A percentile compares a stretch with the other conserved stretches of the same genome.
Evolutionary conservation across 257 asterid genomes (phyloP).

Genomic region (Solanum sitiens): DNA sequence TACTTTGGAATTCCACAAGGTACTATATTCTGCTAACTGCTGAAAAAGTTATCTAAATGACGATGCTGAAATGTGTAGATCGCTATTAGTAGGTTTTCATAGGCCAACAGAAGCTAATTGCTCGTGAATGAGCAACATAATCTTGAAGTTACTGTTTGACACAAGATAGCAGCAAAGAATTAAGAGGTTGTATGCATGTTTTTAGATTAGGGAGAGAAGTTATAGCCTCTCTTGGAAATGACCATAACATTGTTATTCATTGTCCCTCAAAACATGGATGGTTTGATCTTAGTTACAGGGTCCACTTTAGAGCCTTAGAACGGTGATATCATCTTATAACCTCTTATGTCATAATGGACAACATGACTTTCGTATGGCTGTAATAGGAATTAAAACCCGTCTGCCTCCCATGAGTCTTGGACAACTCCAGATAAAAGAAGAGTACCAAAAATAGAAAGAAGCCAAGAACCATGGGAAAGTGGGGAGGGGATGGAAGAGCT

Average conservation of each 20-base stretch:
- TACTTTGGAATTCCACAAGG: conserved; percentile 70
- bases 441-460: not conserved
- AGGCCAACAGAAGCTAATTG: not conserved
- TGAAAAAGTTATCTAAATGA: not conserved
- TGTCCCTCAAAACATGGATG: not conserved
- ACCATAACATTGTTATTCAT: not conserved
- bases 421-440: not conserved
- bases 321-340: not conserved
- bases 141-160: not conserved
- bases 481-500: not conserved
- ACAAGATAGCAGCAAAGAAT: not conserved
- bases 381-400: not conserved
- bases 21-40: not conserved
- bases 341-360: not conserved
- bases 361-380: not conserved
- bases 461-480: not conserved
- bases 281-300: not conserved
- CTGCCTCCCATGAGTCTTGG: not conserved
- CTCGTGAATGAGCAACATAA: not conserved
- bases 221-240: not conserved
- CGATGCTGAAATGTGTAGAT: not conserved
- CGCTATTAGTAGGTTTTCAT: not conserved
- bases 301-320: not conserved
- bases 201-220: not conserved
- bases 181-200: not conserved